Conservation (phyloP, 129 eudicot genomes). For the Tagetes erecta region DNA sequence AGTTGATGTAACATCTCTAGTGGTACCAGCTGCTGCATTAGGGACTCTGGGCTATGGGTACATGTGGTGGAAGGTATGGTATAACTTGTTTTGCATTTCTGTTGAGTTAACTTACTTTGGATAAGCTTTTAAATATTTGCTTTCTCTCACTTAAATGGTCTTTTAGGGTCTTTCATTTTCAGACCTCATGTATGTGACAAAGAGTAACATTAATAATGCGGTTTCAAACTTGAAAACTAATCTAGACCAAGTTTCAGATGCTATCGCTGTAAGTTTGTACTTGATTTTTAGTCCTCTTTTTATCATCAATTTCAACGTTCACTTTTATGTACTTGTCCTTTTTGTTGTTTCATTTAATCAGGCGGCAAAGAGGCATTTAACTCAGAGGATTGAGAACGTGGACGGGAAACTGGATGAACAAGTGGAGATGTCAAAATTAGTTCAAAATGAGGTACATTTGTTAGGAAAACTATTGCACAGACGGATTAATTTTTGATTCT, state of each 20-base stretch:
- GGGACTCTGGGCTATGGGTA: constrained; percentile 84
- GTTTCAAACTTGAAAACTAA: constrained; percentile 68
- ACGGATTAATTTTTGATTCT: not conserved
- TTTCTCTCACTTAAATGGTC: constrained; percentile 22
- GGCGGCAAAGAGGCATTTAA: constrained; percentile 83
- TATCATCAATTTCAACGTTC: not conserved
- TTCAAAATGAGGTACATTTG: constrained; percentile 53
- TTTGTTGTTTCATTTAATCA: constrained; percentile 26
- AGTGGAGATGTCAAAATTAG: constrained; percentile 56
- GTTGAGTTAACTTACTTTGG: not conserved
- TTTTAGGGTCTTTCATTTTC: constrained; percentile 71
- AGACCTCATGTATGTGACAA: constrained; percentile 84
- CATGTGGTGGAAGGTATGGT: constrained; percentile 98
- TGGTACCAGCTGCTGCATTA: constrained; percentile 68
- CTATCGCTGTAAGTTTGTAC: constrained; percentile 57
- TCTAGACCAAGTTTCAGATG: constrained; percentile 64
- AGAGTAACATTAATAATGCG: constrained; percentile 59
- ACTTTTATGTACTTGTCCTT: not conserved
- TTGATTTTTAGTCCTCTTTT: not conserved
- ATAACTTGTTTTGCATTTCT: not conserved
- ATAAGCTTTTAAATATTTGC: not conserved
- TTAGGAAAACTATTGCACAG: not conserved
- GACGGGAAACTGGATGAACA: constrained; percentile 72
- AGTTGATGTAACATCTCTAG: constrained; percentile 53
- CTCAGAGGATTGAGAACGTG: constrained; percentile 72